Evolutionary conservation across 2,329 filamentous ascomycete genomes (phyloP).

Genomic region (Botryotinia narcissicola): DNA sequence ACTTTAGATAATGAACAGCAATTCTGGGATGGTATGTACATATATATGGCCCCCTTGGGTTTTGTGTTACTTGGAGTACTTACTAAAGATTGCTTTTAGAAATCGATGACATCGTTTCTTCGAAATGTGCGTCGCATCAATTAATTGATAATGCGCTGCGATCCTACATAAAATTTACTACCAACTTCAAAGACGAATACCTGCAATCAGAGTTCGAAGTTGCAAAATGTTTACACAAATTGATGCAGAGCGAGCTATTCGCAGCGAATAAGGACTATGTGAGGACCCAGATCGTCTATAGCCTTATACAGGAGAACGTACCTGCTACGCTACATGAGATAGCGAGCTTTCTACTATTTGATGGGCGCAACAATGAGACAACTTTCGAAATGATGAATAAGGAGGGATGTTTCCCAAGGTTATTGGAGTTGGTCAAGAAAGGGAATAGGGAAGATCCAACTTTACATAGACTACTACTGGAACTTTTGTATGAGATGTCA

Average conservation of each 20-base stretch:
- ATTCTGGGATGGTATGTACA: constrained; percentile 77
- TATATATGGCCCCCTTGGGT: constrained; percentile 3
- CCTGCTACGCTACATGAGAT: constrained; percentile 76
- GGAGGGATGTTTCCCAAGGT: constrained; percentile 77
- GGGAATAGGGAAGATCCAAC: constrained; percentile 63
- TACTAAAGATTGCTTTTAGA: constrained; percentile 45
- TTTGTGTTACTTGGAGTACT: neutral
- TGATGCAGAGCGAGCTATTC: constrained; percentile 76
- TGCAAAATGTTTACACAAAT: constrained; percentile 72
- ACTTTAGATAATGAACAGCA: constrained; percentile 76
- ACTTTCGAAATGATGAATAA: constrained; percentile 85
- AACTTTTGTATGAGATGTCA: constrained; percentile 95
- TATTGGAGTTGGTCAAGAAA: constrained; percentile 75
- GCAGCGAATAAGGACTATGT: constrained; percentile 76
- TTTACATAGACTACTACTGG: constrained; percentile 77
- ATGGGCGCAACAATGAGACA: constrained; percentile 74
- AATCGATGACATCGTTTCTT: constrained; percentile 63
- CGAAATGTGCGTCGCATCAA: constrained; percentile 57
- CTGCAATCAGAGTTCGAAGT: constrained; percentile 76
- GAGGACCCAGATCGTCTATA: constrained; percentile 87
- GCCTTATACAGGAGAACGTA: constrained; percentile 87
- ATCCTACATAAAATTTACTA: constrained; percentile 76
- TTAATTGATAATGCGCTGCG: constrained; percentile 83
- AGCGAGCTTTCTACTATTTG: constrained; percentile 78
- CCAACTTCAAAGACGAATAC: constrained; percentile 72